A percentile compares a stretch with the other conserved stretches of the same genome.
phyloP scores from a whole-genome alignment of 306 rosid species.

The Prunus salicina region DNA sequence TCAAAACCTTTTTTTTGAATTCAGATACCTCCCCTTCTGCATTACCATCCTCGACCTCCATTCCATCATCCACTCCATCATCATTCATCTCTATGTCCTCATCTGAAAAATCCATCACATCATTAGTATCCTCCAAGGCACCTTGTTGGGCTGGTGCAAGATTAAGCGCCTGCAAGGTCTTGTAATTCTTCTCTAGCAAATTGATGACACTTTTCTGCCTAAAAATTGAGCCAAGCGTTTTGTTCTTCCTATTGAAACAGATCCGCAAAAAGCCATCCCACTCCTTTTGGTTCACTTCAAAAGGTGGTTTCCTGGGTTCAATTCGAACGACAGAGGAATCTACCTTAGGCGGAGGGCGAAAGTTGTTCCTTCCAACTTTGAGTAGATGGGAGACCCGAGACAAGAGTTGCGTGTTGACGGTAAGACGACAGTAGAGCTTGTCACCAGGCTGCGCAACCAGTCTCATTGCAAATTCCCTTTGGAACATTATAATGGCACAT shows the following conservation, averaged over 20 bases:
- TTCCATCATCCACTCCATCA: constrained; percentile 49
- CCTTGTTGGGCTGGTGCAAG: constrained; percentile 43
- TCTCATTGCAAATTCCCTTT: constrained; percentile 93
- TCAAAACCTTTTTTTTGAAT: constrained; percentile 70
- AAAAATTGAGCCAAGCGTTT: constrained; percentile 83
- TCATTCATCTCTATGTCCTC: constrained; percentile 58
- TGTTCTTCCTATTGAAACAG: constrained; percentile 88
- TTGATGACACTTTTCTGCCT: constrained; percentile 78
- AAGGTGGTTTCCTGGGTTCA: constrained; percentile 78
- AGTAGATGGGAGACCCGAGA: constrained; percentile 86
- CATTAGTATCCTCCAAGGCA: constrained; percentile 27
- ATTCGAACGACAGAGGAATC: constrained; percentile 88
- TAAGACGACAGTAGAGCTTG: constrained; percentile 86
- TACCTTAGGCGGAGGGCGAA: constrained; percentile 90
- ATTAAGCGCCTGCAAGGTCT: constrained; percentile 58
- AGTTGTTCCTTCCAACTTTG: constrained; percentile 89
- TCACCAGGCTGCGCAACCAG: constrained; percentile 94
- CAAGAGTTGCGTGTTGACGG: constrained; percentile 79
- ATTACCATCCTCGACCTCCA: constrained; percentile 58
- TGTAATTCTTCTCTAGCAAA: constrained; percentile 79
- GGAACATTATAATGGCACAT: constrained; percentile 93
- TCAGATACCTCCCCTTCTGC: constrained; percentile 65
- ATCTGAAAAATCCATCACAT: constrained; percentile 34
- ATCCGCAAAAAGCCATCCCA: constrained; percentile 91
- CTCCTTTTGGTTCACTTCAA: constrained; percentile 73